These are phyloP conservation scores for Gaultheria prostrata DNA, from an alignment of 148 eudicot species.

Conservation along the genomic window DNA sequence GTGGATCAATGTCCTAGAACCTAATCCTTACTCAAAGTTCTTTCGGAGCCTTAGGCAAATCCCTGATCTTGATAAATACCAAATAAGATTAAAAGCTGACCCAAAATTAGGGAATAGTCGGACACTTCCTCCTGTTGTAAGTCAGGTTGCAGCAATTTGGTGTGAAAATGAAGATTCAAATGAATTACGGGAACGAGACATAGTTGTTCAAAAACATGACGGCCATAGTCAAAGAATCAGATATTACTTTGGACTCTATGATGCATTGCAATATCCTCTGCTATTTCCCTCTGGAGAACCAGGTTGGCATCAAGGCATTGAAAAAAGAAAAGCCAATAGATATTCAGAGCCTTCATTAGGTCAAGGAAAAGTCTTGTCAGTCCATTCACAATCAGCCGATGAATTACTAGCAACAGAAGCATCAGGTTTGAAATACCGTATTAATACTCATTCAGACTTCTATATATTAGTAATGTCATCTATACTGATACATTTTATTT, in stretches of 20 bases:
- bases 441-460: too few species aligned
- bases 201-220: not conserved
- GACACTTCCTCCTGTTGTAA: not conserved
- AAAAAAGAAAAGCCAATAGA: not conserved
- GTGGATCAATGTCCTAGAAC: rapidly evolving
- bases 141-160: not conserved
- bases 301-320: not conserved
- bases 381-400: not conserved
- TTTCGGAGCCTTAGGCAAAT: not conserved
- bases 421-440: too few species aligned
- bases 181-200: not conserved
- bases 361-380: rapidly evolving
- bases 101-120: too few species aligned
- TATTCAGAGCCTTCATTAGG: too few species aligned
- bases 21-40: not conserved
- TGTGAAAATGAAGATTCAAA: too few species aligned
- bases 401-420: not conserved
- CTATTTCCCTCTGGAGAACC: not conserved
- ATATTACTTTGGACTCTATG: not conserved
- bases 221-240: not conserved
- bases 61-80: not conserved
- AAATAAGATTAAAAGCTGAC: not conserved
- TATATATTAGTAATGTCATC: too few species aligned
- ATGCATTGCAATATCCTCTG: not conserved
- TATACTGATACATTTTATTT: too few species aligned